Evolutionary conservation across 2,329 filamentous ascomycete genomes (phyloP), one percentile per base, ranked within the genome.

Genomic region (Aotearoamyces nothofagi): DNA sequence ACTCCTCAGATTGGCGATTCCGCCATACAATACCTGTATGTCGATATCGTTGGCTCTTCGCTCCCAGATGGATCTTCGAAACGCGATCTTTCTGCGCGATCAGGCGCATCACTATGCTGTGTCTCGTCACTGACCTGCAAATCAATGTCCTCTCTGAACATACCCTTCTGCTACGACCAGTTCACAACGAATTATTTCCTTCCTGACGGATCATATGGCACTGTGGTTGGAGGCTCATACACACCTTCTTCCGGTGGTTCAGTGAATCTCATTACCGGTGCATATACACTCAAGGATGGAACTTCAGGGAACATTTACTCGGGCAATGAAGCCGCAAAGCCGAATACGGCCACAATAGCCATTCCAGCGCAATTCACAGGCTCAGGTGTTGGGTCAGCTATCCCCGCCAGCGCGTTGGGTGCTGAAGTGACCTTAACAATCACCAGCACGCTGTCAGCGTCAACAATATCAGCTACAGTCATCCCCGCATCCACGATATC

Each of bases 111-210:
- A 16, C 33, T 47, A 9, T 47, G 45, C 29, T 47, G 45, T 33
- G 32, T 38, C 16, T 24, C 35, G 5, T 32, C 33, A 1, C 36
- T 43, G 8, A 40, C 37, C 15, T 47, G 45, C 31, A 35, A 47
- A 5, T 29, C 37, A 3, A 40, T 47, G 23, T 24, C 34, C 9
- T 42, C 35, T 20, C 44, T 57, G 17, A 49, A 52, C 19, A 46
- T 63, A 4, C 55, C 60, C 3, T 60, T 63, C 45, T 64, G 60
- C 48, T 64, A 62, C 46, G 61, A 65, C 42, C 55, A 54, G 31
- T 65, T 60, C 46, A 65, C 61, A 4, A 66, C 61, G 11, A 57
- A 63, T 37, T 64, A 47, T 39, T 53, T 53, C 30, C 56, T 65
- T 27, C 44, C 55, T 3, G 60, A 61, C 33, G 54, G 53, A 17